phyloP scores from a whole-genome alignment of 495 filamentous ascomycete species.

The Aspergillus kassunensis region DNA sequence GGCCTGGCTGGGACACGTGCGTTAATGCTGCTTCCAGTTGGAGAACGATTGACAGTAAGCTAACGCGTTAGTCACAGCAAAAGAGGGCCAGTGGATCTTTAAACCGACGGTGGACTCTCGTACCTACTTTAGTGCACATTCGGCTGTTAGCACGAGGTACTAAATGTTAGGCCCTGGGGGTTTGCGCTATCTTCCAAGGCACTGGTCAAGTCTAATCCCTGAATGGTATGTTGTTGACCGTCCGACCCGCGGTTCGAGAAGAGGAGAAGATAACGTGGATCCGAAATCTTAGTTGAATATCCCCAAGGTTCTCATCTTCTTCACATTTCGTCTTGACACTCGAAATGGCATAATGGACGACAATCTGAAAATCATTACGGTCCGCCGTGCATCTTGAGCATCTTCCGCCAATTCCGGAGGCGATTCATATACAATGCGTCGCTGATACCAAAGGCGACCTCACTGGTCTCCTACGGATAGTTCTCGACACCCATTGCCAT shows the following conservation, averaged over 20 bases:
- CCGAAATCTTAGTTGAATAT: constrained; percentile 14
- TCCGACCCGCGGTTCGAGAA: constrained; percentile 12
- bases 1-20: constrained; percentile 11
- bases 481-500: too few species aligned
- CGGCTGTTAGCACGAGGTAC: not conserved
- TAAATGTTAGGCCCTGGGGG: not conserved
- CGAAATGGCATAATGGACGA: not conserved
- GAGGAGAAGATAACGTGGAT: constrained; percentile 3
- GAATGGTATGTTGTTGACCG: constrained; percentile 7
- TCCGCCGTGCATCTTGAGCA: not conserved
- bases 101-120: not conserved
- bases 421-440: too few species aligned
- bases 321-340: not conserved
- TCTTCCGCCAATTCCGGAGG: too few species aligned
- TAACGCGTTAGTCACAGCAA: not conserved
- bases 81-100: not conserved
- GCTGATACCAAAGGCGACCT: too few species aligned
- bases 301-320: constrained; percentile 9
- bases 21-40: constrained; percentile 2
- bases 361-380: not conserved
- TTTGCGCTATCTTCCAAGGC: not conserved
- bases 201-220: constrained; percentile 8
- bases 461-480: too few species aligned
- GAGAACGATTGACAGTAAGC: not conserved
- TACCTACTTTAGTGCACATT: constrained; percentile 10